Conservation (phyloP, 495 filamentous ascomycete genomes). For the Penicillium diatomitis region DNA sequence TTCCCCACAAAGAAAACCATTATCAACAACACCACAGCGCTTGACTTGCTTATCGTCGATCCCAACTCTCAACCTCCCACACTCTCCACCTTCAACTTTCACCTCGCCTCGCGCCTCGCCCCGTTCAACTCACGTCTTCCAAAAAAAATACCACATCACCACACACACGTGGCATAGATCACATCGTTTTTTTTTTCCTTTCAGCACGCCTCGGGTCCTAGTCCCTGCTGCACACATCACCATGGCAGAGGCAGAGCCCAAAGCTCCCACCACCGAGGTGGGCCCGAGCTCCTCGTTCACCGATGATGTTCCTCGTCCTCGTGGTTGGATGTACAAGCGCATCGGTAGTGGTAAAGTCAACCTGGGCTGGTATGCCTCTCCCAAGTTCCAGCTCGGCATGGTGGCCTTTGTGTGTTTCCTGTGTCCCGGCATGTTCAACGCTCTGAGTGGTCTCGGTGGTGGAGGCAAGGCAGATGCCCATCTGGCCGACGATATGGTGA, state of each 20-base stretch:
- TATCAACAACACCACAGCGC: neutral
- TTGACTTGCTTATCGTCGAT: neutral
- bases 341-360: constrained; percentile 37
- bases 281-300: neutral
- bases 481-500: constrained; percentile 32
- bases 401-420: constrained; percentile 66
- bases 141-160: too few species aligned
- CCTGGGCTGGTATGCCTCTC: constrained; percentile 64
- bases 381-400: constrained; percentile 42
- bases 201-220: neutral
- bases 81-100: neutral
- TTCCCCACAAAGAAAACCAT: neutral
- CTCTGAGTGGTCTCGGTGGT: constrained; percentile 44
- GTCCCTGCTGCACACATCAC: neutral
- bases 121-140: too few species aligned
- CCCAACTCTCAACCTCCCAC: neutral
- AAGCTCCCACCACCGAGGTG: constrained; percentile 2
- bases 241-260: constrained; percentile 12
- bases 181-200: too few species aligned
- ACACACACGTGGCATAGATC: too few species aligned
- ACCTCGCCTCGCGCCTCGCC: too few species aligned
- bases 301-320: constrained; percentile 8
- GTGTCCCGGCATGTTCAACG: constrained; percentile 79
- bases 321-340: constrained; percentile 44
- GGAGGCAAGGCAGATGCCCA: constrained; percentile 36